Evolutionary conservation across 208 protist species (phyloP), one percentile per base, ranked within the genome.

Genomic region (Trypanosoma avium): DNA sequence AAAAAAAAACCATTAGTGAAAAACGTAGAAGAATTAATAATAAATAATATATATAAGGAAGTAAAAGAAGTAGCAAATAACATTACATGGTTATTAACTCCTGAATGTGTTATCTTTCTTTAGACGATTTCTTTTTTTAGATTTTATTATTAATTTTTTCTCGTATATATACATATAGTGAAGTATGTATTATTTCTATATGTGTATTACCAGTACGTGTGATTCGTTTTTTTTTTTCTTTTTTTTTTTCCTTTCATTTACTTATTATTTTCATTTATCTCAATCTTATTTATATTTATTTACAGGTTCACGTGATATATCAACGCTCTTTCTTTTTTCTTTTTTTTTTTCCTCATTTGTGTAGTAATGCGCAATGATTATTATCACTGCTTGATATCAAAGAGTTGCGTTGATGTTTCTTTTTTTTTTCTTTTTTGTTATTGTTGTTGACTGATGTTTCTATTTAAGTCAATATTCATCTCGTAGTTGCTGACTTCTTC

Each of bases 101-200:
- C 36, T 3, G 36, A n/a, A 9, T 15, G n/a, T n/a, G n/a, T n/a
- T n/a, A n/a, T n/a, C n/a, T n/a, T n/a, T n/a, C n/a, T n/a, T n/a
- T n/a, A n/a, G n/a, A n/a, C n/a, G n/a, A n/a, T n/a, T n/a, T n/a
- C n/a, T n/a, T n/a, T n/a, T n/a, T n/a, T n/a, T n/a, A n/a, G 10
- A 42, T 42, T 42, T n/a, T 42, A n/a, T n/a, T n/a, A 42, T 42
- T n/a, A n/a, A 42, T 15, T 13, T 2, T n/a, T 42, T 1, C 17
- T 2, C 17, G 7, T 42, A 42, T 13, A 9, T 42, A 9, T 42
- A 42, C n/a, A 24, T 27, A 26, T 33, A 61, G 22, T 32, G 22
- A 73, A 13, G 30, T 61, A 38, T 29, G 24, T 24, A 27, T 60
- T 15, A 13, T 12, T 45, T 42, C 21, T 29, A 54, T 67, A 29